These are phyloP conservation scores for Ophiostoma fasciatum DNA, from an alignment of 2,329 filamentous ascomycete species.

Conservation along the genomic window DNA sequence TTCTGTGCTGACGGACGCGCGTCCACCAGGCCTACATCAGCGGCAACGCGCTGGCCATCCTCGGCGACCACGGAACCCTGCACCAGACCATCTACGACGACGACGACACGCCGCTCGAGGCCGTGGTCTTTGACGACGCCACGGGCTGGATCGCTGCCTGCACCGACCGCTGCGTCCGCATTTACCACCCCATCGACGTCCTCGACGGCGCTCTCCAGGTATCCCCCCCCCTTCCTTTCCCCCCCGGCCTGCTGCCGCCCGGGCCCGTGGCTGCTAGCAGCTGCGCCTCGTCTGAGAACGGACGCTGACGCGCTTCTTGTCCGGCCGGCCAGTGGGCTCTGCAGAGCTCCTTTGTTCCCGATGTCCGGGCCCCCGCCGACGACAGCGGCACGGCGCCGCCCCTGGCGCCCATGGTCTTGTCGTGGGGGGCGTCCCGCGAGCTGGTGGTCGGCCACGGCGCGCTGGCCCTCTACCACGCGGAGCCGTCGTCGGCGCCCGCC, in stretches of 20 bases:
- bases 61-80: constrained; percentile 57
- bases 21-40: constrained; percentile 64
- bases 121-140: constrained; percentile 65
- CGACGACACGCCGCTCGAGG: constrained; percentile 49
- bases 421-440: constrained; percentile 80
- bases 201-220: constrained; percentile 64
- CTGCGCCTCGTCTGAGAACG: background rate
- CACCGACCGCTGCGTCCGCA: constrained; percentile 48
- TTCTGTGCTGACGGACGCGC: background rate
- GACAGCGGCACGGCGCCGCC: constrained; percentile 25
- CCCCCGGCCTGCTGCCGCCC: too few relatives aligned
- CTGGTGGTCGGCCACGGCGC: constrained; percentile 60
- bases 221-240: constrained; percentile 12
- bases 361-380: constrained; percentile 15
- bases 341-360: constrained; percentile 30
- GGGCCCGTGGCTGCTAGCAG: too few relatives aligned
- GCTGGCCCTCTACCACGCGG: constrained; percentile 52
- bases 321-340: constrained; percentile 41
- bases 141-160: constrained; percentile 76
- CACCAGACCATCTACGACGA: constrained; percentile 88
- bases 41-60: constrained; percentile 73
- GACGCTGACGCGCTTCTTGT: background rate
- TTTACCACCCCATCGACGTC: constrained; percentile 63
- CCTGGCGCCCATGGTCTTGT: constrained; percentile 36
- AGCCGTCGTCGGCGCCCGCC: constrained; percentile 30